These are phyloP conservation scores for Aspergillus campestris DNA, from an alignment of 495 filamentous ascomycete genomes.

Conservation along the genomic window DNA sequence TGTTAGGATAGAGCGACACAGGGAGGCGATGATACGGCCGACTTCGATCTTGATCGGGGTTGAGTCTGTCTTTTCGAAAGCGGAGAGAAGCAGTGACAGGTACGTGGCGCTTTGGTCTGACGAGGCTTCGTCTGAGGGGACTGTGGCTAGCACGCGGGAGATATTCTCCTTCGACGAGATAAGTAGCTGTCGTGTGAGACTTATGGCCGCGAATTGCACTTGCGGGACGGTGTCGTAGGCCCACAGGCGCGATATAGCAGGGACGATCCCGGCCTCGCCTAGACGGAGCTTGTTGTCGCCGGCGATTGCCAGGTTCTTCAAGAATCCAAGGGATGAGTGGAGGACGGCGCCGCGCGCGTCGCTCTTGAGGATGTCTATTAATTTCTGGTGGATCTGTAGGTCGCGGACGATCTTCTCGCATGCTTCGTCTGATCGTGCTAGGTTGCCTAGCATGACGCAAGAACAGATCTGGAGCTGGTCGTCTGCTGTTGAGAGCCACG, in stretches of 20 bases:
- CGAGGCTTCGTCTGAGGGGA: slow-evolving; percentile 29
- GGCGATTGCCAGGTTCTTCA: slow-evolving; percentile 73
- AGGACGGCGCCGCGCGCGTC: slow-evolving; percentile 44
- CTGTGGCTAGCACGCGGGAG: slow-evolving; percentile 32
- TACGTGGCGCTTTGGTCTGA: slow-evolving; percentile 38
- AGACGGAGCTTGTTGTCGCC: slow-evolving; percentile 51
- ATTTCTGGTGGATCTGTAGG: slow-evolving; percentile 42
- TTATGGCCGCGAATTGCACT: slow-evolving; percentile 60
- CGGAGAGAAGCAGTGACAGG: slow-evolving; percentile 50
- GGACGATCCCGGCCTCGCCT: slow-evolving; percentile 43
- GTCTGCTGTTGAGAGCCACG: slow-evolving; percentile 42
- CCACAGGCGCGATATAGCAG: slow-evolving; percentile 53
- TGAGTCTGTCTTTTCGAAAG: slow-evolving; percentile 51
- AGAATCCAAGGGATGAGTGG: slow-evolving; percentile 61
- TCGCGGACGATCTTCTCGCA: slow-evolving; percentile 49
- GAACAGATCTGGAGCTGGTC: slow-evolving; percentile 61
- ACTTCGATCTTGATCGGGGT: slow-evolving; percentile 65
- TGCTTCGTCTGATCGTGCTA: slow-evolving; percentile 61
- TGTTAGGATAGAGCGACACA: slow-evolving; percentile 51
- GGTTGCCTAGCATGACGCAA: slow-evolving; percentile 68
- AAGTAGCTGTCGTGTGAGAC: slow-evolving; percentile 58
- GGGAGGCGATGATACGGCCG: slow-evolving; percentile 53
- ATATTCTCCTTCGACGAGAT: slow-evolving; percentile 52
- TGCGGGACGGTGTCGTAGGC: slow-evolving; percentile 52
- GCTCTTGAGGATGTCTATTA: slow-evolving; percentile 45